Base-by-base conservation (phyloP, 2,329 filamentous ascomycete genomes). In the Fonsecaea monophora region DNA sequence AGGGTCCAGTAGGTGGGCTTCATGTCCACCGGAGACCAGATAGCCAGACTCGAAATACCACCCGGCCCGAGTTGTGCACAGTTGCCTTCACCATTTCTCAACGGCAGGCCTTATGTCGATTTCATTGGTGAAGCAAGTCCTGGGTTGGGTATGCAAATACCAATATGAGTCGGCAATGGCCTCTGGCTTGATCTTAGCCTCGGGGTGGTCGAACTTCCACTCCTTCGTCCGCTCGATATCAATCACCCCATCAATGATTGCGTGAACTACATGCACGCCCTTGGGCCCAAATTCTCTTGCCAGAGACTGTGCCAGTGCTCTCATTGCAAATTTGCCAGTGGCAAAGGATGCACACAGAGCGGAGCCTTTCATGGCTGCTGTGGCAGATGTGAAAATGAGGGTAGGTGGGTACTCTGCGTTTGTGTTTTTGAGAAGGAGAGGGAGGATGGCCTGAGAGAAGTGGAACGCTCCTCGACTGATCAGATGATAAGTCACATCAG, bases 101-200 rank as follows among this genome's bases (percentile, higher is more conserved):
- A 93, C 83, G 77, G 87, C 93, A 0, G 92, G 92, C 32, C 72
- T 60, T 38, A 73, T 73, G 57, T 73, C 72, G 55, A 73, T 60
- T 55, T 73, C 72, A 75, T 92, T 91, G 0, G 91, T 93, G 74
- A 94, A 96, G 1, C 87, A 87, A 5, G 90, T 92, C 72, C 87
- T 85, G 37, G 89, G 90, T 81, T 97, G 92, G 0, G 88, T 90
- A 75, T 96, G 92, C 74, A 96, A 76, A 75, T 89, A 83, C 92
- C 92, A 96, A 75, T 96, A 96, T 10, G 87, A 86, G 71, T 96
- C 92, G 10, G 92, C 92, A 82, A 96, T 96, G 71, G 89, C 90
- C 70, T 92, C 89, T 8, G 92, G 85, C 68, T 81, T 88, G 67
- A 96, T 87, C 82, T 94, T 94, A 0, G 83, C 86, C 77, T 89